A percentile compares a stretch with the other conserved stretches of the same genome.
Conservation (phyloP, 257 asterid species). For the Henckelia pumila region DNA sequence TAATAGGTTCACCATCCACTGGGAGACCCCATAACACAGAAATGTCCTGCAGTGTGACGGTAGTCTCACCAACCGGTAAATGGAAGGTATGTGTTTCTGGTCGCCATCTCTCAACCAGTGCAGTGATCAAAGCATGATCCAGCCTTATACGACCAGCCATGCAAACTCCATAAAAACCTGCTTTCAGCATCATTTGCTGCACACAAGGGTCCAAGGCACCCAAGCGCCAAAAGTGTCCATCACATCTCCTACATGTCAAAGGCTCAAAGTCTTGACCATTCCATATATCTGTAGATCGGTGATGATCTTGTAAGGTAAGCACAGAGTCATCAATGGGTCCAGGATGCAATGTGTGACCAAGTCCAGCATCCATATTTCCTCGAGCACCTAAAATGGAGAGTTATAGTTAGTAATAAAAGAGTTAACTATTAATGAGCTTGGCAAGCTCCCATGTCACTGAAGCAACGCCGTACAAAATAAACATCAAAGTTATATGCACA, state of each 20-base stretch:
- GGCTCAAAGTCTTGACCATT: slow-evolving; percentile 75
- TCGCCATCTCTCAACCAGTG: slow-evolving; percentile 80
- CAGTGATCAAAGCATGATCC: slow-evolving; percentile 77
- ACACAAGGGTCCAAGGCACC: slow-evolving; percentile 65
- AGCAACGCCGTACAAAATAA: slow-evolving; percentile 5
- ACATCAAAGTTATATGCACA: not conserved
- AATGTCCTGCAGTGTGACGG: slow-evolving; percentile 70
- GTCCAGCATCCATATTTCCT: slow-evolving; percentile 43
- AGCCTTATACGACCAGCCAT: slow-evolving; percentile 75
- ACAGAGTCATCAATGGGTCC: slow-evolving; percentile 72
- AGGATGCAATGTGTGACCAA: slow-evolving; percentile 58
- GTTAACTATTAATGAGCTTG: slow-evolving; percentile 3
- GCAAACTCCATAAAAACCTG: slow-evolving; percentile 78
- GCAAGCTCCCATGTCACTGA: not conserved
- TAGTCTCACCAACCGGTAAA: slow-evolving; percentile 73
- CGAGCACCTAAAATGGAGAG: slow-evolving; percentile 23
- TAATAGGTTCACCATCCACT: slow-evolving; percentile 68
- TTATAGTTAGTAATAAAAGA: not conserved
- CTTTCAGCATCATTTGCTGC: slow-evolving; percentile 59
- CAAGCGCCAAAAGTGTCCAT: slow-evolving; percentile 86
- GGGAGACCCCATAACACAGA: slow-evolving; percentile 77
- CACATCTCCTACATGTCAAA: slow-evolving; percentile 69
- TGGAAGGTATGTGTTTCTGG: slow-evolving; percentile 87
- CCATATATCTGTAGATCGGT: slow-evolving; percentile 76
- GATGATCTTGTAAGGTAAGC: slow-evolving; percentile 68